A percentile compares a stretch with the other conserved stretches of the same genome.
Conservation (phyloP, 108 stramenopile genomes). For the Aureococcus anophagefferens region DNA sequence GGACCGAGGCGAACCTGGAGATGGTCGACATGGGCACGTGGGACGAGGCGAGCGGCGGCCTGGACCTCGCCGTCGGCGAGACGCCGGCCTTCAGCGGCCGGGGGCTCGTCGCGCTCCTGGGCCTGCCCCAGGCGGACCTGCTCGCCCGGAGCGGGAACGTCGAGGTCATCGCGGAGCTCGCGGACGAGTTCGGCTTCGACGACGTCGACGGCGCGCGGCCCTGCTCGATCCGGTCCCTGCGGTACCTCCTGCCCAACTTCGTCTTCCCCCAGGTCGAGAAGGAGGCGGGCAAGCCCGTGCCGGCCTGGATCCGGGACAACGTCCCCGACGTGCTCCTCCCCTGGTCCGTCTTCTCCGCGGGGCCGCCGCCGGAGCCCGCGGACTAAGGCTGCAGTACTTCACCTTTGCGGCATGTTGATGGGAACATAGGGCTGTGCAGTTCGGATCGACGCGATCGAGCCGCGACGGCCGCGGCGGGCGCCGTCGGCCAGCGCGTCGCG, state of each 20-base stretch:
- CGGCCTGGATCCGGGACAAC: neutral
- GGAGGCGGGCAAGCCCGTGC: neutral
- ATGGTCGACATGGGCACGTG: conserved; percentile 53
- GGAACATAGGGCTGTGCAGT: no score
- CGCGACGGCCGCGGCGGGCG: no score
- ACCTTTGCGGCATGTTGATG: no score
- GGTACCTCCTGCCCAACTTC: conserved; percentile 1
- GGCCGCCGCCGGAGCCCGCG: neutral
- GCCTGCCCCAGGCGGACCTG: conserved; percentile 31
- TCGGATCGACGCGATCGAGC: no score
- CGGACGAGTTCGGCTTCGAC: conserved; percentile 64
- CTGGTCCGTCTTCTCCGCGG: neutral
- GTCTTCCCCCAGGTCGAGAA: neutral
- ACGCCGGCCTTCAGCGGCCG: conserved; percentile 57
- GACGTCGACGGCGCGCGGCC: conserved; percentile 53
- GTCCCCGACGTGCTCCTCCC: neutral
- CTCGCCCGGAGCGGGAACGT: conserved; percentile 50
- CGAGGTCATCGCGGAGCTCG: conserved; percentile 77
- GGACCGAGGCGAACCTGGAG: conserved; percentile 64
- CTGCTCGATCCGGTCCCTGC: conserved; percentile 24
- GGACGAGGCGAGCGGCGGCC: conserved; percentile 54
- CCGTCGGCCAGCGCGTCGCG: no score
- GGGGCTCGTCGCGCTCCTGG: conserved; percentile 46
- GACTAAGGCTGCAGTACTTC: no score
- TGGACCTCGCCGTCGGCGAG: conserved; percentile 53